Base-by-base conservation (phyloP, 768 basidiomycete species). In the Hemileccinum impolitum region DNA sequence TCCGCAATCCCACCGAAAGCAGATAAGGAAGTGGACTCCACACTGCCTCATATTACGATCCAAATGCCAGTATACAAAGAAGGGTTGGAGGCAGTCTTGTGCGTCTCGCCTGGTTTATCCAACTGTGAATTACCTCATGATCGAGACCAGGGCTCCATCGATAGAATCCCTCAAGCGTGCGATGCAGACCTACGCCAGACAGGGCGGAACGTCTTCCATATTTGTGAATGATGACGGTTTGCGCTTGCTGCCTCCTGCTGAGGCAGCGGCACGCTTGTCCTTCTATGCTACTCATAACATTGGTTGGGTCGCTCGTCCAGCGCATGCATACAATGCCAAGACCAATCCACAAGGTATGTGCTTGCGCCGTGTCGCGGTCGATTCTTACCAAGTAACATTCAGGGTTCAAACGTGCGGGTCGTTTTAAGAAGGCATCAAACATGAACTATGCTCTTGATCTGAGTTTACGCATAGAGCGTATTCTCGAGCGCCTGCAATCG, bases 401-500 rank as follows among this genome's bases (percentile, higher is more conserved):
- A 68, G 65, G 62, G 4, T 66, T 60, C n/a, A 70, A 55, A 19
- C 68, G 72, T 34, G 65, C 85, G 4, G 92, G 93, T 28, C 78
- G 91, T 18, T 95, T 95, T 77, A 95, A 95, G 75, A 95, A 95
- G 69, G 91, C 91, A 1, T 85, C 83, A 14, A 95, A 95, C 68
- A 84, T 94, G 85, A 95, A 94, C 63, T 92, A 86, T 58, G 90
- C 79, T 18, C 71, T 78, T 35, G 72, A 69, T 34, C 54, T 78
- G 2, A 73, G 72, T 5, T 60, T 77, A 25, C 68, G 72, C 28
- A 60, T 62, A 48, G 65, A 66, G 15, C 59, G 67, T 34, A 53
- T 65, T 21, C 62, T 68, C 15, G 66, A 66, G 34, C 52, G 32
- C 9, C 57, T 68, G 31, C 66, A 68, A 40, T 66, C 66, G 2